These are phyloP conservation scores for Tephrocybe sp. DNA, from an alignment of 768 basidiomycete genomes.

Conservation along the genomic window DNA sequence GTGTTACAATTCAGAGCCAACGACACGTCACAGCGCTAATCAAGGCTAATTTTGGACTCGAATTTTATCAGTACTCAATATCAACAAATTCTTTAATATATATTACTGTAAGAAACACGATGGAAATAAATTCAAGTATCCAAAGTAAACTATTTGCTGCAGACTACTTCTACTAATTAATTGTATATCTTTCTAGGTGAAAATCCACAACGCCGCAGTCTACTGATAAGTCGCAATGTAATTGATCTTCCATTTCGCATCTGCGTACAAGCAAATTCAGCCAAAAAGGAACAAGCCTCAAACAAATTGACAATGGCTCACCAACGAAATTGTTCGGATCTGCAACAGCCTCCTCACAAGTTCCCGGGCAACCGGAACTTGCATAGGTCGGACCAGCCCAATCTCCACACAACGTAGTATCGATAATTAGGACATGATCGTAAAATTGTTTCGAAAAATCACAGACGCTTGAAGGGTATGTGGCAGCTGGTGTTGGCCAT, in stretches of 20 bases:
- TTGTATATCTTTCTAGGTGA: too few species aligned
- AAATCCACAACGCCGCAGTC: background rate
- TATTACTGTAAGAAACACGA: too few species aligned
- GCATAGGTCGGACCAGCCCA: constrained; percentile 40
- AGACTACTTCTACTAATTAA: too few species aligned
- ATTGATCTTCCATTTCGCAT: constrained; percentile 57
- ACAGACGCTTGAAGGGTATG: constrained; percentile 47
- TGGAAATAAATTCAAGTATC: too few species aligned
- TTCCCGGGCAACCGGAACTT: constrained; percentile 39
- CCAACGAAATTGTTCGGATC: constrained; percentile 56
- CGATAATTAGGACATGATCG: constrained; percentile 46
- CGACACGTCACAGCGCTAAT: too few species aligned
- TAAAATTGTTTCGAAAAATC: constrained; percentile 49
- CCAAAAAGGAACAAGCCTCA: background rate
- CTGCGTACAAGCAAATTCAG: constrained; percentile 29
- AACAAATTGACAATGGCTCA: constrained; percentile 22
- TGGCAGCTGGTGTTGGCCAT: constrained; percentile 55
- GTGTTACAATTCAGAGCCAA: too few species aligned
- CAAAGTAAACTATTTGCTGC: background rate
- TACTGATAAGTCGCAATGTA: constrained; percentile 25
- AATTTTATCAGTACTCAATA: too few species aligned
- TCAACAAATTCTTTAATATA: too few species aligned
- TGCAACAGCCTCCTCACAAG: constrained; percentile 46
- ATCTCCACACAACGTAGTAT: constrained; percentile 51
- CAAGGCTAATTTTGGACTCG: too few species aligned